Conservation (phyloP, 805 yeast genomes). For the Ogataea methylovora region DNA sequence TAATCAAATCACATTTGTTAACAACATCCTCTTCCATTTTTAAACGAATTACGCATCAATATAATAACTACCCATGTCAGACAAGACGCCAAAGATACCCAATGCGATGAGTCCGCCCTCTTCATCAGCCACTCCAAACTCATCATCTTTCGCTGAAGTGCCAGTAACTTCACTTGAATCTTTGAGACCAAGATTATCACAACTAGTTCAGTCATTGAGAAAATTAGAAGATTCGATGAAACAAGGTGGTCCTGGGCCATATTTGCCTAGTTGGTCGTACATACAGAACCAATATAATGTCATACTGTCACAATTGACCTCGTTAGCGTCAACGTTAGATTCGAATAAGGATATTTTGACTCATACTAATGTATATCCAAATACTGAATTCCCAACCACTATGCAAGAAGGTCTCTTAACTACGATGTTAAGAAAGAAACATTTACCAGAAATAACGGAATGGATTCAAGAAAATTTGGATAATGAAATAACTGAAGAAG, state of each 20-base stretch:
- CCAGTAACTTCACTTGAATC: constrained; percentile 61
- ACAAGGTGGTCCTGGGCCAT: constrained; percentile 31
- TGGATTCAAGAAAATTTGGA: constrained; percentile 50
- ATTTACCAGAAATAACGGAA: constrained; percentile 81
- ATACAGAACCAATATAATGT: constrained; percentile 82
- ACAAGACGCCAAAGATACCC: too few species aligned
- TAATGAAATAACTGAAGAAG: constrained; percentile 14
- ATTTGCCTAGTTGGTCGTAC: constrained; percentile 47
- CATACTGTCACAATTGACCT: constrained; percentile 70
- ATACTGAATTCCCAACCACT: constrained; percentile 77
- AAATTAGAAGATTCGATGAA: constrained; percentile 46
- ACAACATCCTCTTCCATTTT: too few species aligned
- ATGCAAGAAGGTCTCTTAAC: constrained; percentile 78
- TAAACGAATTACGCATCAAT: too few species aligned
- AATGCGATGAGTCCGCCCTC: too few species aligned
- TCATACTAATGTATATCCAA: constrained; percentile 73
- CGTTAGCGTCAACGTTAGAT: constrained; percentile 65
- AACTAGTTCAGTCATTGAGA: constrained; percentile 51
- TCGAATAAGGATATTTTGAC: constrained; percentile 51
- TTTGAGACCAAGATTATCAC: constrained; percentile 53
- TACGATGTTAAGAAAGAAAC: constrained; percentile 79
- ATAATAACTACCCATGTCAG: too few species aligned
- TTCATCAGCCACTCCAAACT: neutral
- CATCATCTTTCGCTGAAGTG: constrained; percentile 26
- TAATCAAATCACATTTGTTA: too few species aligned